phyloP scores from a whole-genome alignment of 2,329 filamentous ascomycete species.

The Cadophora sp. region DNA sequence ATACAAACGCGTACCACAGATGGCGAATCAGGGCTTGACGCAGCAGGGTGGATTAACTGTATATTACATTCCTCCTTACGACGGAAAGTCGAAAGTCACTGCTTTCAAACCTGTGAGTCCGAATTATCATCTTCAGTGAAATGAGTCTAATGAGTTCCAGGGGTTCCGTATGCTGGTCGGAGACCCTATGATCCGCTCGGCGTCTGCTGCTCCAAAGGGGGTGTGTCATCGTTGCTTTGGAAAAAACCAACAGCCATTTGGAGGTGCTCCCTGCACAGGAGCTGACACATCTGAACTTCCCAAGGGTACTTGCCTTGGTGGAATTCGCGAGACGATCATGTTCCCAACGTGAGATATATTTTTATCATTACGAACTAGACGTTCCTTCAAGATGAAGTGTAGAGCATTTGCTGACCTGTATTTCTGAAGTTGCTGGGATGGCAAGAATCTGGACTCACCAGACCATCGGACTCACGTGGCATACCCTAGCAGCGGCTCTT shows the following conservation, averaged over 20 bases:
- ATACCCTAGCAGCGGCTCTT: slow-evolving; percentile 50
- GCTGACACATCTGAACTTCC: slow-evolving; percentile 58
- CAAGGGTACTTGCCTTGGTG: slow-evolving; percentile 56
- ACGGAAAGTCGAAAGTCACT: slow-evolving; percentile 47
- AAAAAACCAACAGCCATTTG: slow-evolving; percentile 39
- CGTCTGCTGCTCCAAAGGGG: slow-evolving; percentile 52
- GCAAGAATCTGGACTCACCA: slow-evolving; percentile 58
- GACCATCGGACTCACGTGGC: slow-evolving; percentile 64
- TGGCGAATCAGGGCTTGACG: slow-evolving; percentile 33
- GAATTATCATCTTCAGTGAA: neutral
- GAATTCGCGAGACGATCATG: slow-evolving; percentile 58
- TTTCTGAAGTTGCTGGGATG: slow-evolving; percentile 64
- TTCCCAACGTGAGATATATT: slow-evolving; percentile 53
- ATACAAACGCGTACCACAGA: slow-evolving; percentile 40
- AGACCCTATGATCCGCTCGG: slow-evolving; percentile 46
- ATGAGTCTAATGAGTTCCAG: slow-evolving; percentile 28
- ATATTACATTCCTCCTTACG: slow-evolving; percentile 47
- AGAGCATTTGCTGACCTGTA: neutral
- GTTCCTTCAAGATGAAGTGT: neutral
- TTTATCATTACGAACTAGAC: neutral
- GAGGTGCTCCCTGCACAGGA: slow-evolving; percentile 44
- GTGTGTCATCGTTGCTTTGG: slow-evolving; percentile 63
- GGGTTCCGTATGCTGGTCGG: slow-evolving; percentile 55
- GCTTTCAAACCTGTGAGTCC: slow-evolving; percentile 45
- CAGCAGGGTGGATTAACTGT: slow-evolving; percentile 48